A percentile compares a stretch with the other conserved stretches of the same genome.
Conservation (phyloP, 2,329 filamentous ascomycete genomes). For the Alternaria sp. region DNA sequence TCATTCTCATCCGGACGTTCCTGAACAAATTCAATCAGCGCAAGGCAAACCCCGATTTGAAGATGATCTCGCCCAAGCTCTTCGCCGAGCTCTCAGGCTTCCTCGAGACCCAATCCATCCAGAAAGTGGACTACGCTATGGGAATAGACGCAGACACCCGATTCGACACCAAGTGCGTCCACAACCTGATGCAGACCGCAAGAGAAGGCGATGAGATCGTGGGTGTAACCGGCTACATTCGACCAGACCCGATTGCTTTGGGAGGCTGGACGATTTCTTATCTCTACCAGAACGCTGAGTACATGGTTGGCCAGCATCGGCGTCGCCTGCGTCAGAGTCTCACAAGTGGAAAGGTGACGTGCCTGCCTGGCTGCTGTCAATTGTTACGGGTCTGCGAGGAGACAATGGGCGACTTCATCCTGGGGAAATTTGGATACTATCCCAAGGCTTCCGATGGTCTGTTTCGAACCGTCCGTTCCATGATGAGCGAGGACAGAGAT, state of each 20-base stretch:
- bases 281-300: slow-evolving; percentile 9
- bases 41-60: background rate
- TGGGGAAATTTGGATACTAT: slow-evolving; percentile 5
- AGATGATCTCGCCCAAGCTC: background rate
- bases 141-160: slow-evolving; percentile 8
- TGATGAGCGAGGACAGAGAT: slow-evolving; percentile 11
- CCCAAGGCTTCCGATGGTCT: slow-evolving; percentile 3
- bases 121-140: background rate
- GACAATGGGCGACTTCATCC: slow-evolving; percentile 4
- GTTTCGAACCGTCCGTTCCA: slow-evolving; percentile 5
- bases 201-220: slow-evolving; percentile 5
- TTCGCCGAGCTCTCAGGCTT: slow-evolving; percentile 2
- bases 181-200: slow-evolving; percentile 1
- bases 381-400: background rate
- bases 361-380: slow-evolving; percentile 9
- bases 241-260: background rate
- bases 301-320: slow-evolving; percentile 6
- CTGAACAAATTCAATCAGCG: slow-evolving; percentile 7
- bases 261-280: background rate
- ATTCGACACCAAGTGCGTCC: slow-evolving; percentile 3
- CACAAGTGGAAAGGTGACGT: slow-evolving; percentile 6
- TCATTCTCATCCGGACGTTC: slow-evolving; percentile 4
- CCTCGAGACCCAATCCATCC: background rate
- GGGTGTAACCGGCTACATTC: slow-evolving; percentile 4
- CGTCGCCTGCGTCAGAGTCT: slow-evolving; percentile 8